Base-by-base conservation (phyloP, 192 early-diverging fungal species). In the Ambispora gerdemannii region DNA sequence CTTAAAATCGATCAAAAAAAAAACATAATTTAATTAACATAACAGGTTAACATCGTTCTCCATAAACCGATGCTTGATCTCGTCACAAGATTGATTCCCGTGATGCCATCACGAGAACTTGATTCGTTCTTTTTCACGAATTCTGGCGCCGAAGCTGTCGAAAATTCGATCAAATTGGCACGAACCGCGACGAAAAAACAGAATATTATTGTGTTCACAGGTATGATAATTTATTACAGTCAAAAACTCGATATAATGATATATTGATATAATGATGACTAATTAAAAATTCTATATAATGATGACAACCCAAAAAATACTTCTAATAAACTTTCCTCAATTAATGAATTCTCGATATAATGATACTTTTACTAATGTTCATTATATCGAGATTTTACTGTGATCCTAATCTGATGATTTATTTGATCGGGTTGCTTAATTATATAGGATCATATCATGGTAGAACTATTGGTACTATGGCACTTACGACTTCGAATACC, bases 41-140 rank as follows among this genome's bases (percentile, higher is more conserved):
- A n/a, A n/a, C n/a, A 63, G 62, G 62, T 63, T 1, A 63, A 63
- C 11, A 75, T 81, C 24, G 50, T 76, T 36, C 74, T 63, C 30
- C 80, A 81, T 55, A 76, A 75, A 20, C 77, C 77, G 17, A 79
- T 81, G 80, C 32, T 77, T 19, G 79, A 81, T 36, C 74, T 81
- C 28, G 75, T 81, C 47, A 68, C 67, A 50, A 72, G 49, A 2
- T 38, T 81, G 19, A 43, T 76, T 55, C 60, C 67, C n/a, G 72
- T 60, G 38, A 81, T 81, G 79, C 79, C 79, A 4, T 66, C 55
- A 20, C 62, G 74, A 25, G 49, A 53, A 22, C 65, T 79, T 63
- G 80, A 81, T 38, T 74, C 77, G 1, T 78, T 81, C 47, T 81
- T 81, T 51, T 79, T 79, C 50, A 74, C 72, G 77, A 81, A 81